phyloP scores from a whole-genome alignment of 2,329 filamentous ascomycete species.

The Colletotrichum sp. region DNA sequence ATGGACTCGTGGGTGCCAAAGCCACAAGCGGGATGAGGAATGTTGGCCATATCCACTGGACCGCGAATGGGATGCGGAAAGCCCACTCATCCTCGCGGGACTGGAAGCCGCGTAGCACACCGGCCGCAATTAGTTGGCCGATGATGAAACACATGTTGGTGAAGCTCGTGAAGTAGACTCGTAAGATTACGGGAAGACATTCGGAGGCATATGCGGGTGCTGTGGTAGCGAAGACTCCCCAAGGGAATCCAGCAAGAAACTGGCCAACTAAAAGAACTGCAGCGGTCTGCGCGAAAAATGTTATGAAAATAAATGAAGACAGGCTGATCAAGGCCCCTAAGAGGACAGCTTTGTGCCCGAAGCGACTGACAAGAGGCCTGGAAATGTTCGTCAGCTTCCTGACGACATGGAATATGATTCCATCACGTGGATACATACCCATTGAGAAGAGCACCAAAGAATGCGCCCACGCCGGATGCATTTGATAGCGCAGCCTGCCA shows the following conservation, averaged over 20 bases:
- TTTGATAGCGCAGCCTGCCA: conserved; percentile 51
- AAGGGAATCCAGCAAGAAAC: conserved; percentile 36
- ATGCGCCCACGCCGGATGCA: conserved; percentile 43
- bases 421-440: conserved; percentile 29
- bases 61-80: conserved; percentile 50
- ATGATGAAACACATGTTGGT: conserved; percentile 48
- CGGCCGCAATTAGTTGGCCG: conserved; percentile 44
- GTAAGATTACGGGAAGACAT: conserved; percentile 40
- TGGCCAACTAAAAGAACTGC: conserved; percentile 38
- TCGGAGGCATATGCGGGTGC: conserved; percentile 54
- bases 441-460: conserved; percentile 48
- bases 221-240: conserved; percentile 49
- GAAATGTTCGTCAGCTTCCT: neutral
- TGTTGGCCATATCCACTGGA: conserved; percentile 55
- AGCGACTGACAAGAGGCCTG: neutral
- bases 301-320: neutral
- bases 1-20: conserved; percentile 52
- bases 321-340: neutral
- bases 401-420: neutral
- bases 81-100: conserved; percentile 41
- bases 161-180: conserved; percentile 45
- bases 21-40: conserved; percentile 41
- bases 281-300: conserved; percentile 26
- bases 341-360: neutral
- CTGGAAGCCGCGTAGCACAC: conserved; percentile 41